Evolutionary conservation across 2,329 filamentous ascomycete species (phyloP).

Genomic region (Lojkania enalia): DNA sequence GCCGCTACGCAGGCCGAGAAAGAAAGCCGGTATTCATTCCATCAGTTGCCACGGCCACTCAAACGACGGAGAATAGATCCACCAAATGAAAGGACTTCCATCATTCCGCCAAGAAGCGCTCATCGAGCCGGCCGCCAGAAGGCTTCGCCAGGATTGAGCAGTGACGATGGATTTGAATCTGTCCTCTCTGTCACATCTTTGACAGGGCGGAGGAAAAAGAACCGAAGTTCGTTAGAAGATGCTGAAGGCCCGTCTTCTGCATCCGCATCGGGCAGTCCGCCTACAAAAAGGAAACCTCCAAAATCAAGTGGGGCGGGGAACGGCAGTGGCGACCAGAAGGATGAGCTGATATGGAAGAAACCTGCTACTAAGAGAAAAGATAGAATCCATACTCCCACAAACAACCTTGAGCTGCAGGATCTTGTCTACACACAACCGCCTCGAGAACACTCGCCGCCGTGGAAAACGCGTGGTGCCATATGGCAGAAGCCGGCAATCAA

Average conservation of each 20-base stretch:
- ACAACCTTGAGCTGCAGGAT: constrained; percentile 46
- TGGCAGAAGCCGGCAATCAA: constrained; percentile 48
- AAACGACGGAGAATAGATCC: constrained; percentile 42
- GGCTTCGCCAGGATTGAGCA: background rate
- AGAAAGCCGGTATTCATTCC: constrained; percentile 36
- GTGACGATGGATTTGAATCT: no score
- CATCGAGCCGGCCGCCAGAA: constrained; percentile 1
- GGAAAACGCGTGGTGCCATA: constrained; percentile 51
- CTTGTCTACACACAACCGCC: constrained; percentile 51
- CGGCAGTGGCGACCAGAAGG: constrained; percentile 15
- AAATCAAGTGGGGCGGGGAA: constrained; percentile 12
- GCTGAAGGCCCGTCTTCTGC: constrained; percentile 5
- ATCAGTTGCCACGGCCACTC: constrained; percentile 35
- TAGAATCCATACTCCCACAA: constrained; percentile 49
- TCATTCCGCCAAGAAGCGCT: constrained; percentile 26
- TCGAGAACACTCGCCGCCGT: constrained; percentile 46
- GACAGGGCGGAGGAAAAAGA: no score
- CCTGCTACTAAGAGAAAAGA: constrained; percentile 41
- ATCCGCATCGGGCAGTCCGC: constrained; percentile 13
- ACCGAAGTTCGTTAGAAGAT: constrained; percentile 12
- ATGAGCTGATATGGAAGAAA: constrained; percentile 25
- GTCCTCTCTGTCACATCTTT: no score
- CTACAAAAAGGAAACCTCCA: constrained; percentile 16
- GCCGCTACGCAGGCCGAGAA: constrained; percentile 58
- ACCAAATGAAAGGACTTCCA: constrained; percentile 25